phyloP scores from a whole-genome alignment of 1,139 yeast species.

The Geotrichum armillariae region DNA sequence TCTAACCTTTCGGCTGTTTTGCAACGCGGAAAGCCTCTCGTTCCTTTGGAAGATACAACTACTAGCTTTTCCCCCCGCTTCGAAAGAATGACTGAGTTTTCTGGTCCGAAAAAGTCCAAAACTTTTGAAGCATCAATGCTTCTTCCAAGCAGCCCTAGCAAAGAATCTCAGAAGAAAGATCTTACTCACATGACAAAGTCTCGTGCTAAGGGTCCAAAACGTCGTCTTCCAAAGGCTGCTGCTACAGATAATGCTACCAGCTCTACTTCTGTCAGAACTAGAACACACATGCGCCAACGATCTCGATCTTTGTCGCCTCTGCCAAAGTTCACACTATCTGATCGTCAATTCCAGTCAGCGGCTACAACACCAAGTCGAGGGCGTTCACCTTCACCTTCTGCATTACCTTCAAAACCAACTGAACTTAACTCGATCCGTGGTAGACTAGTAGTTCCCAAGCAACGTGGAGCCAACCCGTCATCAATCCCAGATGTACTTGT shows the following conservation, averaged over 20 bases:
- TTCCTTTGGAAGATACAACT: slow-evolving; percentile 16
- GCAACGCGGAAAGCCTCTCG: slow-evolving; percentile 21
- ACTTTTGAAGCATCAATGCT: slow-evolving; percentile 20
- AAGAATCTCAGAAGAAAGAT: slow-evolving; percentile 27
- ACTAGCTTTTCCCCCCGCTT: slow-evolving; percentile 23
- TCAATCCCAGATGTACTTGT: not conserved
- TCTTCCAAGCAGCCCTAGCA: slow-evolving; percentile 5
- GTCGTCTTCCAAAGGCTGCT: slow-evolving; percentile 56
- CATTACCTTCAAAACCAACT: not conserved
- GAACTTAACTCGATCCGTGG: not conserved
- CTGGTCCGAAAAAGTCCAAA: slow-evolving; percentile 19
- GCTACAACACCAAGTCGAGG: slow-evolving; percentile 1
- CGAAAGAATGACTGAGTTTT: slow-evolving; percentile 17
- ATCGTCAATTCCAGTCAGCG: slow-evolving; percentile 1
- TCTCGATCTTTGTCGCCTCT: slow-evolving; percentile 12
- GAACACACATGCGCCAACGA: slow-evolving; percentile 14
- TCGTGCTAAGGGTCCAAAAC: slow-evolving; percentile 72
- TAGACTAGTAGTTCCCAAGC: slow-evolving; percentile 3
- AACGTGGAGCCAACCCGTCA: not conserved
- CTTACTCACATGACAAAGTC: slow-evolving; percentile 60
- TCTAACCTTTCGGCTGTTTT: slow-evolving; percentile 22
- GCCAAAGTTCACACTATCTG: not conserved
- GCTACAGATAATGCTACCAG: slow-evolving; percentile 4
- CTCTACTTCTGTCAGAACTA: not conserved
- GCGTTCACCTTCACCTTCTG: slow-evolving; percentile 5